A percentile compares a stretch with the other conserved stretches of the same genome.
phyloP scores from a whole-genome alignment of 306 rosid genomes.

The Fragaria vesca region DNA sequence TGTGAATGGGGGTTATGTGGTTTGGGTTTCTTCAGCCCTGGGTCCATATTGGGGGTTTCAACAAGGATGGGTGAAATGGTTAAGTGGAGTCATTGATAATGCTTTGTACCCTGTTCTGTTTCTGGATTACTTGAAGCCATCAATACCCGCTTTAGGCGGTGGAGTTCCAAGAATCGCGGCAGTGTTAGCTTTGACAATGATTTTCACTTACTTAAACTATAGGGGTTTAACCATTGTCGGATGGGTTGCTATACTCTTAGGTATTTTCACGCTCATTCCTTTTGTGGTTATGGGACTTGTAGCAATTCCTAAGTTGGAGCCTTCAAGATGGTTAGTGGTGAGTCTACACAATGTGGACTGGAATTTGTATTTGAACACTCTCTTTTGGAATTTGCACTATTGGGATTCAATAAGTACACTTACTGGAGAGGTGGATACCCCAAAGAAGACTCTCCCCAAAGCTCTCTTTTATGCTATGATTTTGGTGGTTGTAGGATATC shows the following conservation, averaged over 20 bases:
- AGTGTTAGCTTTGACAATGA: conserved; percentile 55
- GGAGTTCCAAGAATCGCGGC: conserved; percentile 64
- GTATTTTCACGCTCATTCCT: conserved; percentile 72
- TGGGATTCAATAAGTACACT: conserved; percentile 95
- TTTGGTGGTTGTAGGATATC: conserved; percentile 71
- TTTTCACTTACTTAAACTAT: conserved; percentile 81
- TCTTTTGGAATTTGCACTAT: conserved; percentile 84
- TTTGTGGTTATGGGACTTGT: conserved; percentile 82
- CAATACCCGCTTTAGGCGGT: conserved; percentile 60
- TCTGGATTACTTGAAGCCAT: conserved; percentile 79
- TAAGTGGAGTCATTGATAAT: conserved; percentile 91
- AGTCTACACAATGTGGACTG: conserved; percentile 59
- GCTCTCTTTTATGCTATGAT: conserved; percentile 75
- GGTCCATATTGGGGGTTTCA: conserved; percentile 96
- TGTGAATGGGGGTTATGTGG: conserved; percentile 86
- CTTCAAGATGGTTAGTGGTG: conserved; percentile 66
- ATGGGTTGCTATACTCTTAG: conserved; percentile 67
- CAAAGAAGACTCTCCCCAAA: conserved; percentile 77
- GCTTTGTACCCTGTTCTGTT: conserved; percentile 86
- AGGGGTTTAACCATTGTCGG: conserved; percentile 93
- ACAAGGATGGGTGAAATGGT: conserved; percentile 99
- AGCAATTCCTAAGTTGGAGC: conserved; percentile 61
- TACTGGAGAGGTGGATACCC: conserved; percentile 80
- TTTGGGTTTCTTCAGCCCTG: conserved; percentile 88
- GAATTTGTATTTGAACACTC: conserved; percentile 79